phyloP scores from a whole-genome alignment of 2,329 filamentous ascomycete genomes.

The Davidsoniella neocaledoniae region DNA sequence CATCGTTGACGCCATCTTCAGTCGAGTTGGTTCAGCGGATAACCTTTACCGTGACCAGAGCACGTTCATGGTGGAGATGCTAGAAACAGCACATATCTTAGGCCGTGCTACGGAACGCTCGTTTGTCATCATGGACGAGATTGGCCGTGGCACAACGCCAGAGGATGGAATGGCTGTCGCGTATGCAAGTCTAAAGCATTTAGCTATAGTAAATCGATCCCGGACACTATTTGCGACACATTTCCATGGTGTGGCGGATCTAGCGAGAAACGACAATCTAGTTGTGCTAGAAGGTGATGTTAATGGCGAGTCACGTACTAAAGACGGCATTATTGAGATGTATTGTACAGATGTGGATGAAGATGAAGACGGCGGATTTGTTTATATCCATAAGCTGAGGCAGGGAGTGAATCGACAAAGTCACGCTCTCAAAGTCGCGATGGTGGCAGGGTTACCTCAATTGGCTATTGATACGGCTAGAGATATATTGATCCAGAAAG shows the following conservation, averaged over 20 bases:
- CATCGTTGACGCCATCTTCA: conserved; percentile 91
- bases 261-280: conserved; percentile 25
- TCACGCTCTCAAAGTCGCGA: conserved; percentile 90
- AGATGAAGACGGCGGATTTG: conserved; percentile 51
- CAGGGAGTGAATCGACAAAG: conserved; percentile 72
- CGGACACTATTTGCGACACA: conserved; percentile 87
- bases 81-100: conserved; percentile 84
- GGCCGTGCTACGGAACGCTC: conserved; percentile 66
- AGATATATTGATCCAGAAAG: conserved; percentile 28
- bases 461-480: conserved; percentile 52
- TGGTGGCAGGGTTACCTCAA: conserved; percentile 65
- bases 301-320: not conserved
- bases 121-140: conserved; percentile 97
- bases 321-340: conserved; percentile 33
- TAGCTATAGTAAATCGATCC: conserved; percentile 61
- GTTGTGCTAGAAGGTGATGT: not conserved
- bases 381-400: conserved; percentile 69
- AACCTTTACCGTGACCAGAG: conserved; percentile 90
- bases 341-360: conserved; percentile 88
- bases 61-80: conserved; percentile 99
- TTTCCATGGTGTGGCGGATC: conserved; percentile 71
- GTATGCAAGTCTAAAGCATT: conserved; percentile 72
- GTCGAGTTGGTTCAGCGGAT: conserved; percentile 82
- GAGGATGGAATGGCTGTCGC: conserved; percentile 83
- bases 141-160: conserved; percentile 84